These are phyloP conservation scores for Solanum chiquidenum DNA, from an alignment of 257 asterid genomes.

Conservation along the genomic window DNA sequence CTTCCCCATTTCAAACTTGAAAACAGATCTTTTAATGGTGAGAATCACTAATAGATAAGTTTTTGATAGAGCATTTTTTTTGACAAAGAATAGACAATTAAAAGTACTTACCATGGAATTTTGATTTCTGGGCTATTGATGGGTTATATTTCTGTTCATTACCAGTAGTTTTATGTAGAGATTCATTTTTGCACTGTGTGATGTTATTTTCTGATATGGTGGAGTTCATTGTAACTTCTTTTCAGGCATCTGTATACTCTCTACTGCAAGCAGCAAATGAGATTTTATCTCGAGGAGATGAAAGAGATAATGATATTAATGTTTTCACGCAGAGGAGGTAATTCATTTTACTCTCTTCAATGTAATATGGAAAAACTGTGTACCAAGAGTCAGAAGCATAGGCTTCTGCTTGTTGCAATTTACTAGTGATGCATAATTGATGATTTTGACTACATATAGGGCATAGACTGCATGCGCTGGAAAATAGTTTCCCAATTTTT, in stretches of 20 bases:
- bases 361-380: not conserved
- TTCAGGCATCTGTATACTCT: slow-evolving; percentile 85
- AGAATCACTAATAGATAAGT: not conserved
- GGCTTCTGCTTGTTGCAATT: not conserved
- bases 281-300: slow-evolving; percentile 88
- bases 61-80: too few species aligned
- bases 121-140: not conserved
- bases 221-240: not conserved
- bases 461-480: not conserved
- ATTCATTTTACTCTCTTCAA: not conserved
- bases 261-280: slow-evolving; percentile 83
- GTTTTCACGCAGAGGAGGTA: slow-evolving; percentile 86
- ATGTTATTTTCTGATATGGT: not conserved
- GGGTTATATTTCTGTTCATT: not conserved
- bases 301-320: slow-evolving; percentile 77
- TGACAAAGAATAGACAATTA: not conserved
- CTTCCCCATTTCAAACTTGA: not conserved
- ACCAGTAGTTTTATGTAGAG: not conserved
- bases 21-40: not conserved
- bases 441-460: not conserved
- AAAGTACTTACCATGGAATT: not conserved
- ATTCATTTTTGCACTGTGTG: not conserved
- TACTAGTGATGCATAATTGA: not conserved
- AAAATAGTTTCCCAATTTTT: not conserved
- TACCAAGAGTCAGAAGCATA: not conserved